These are phyloP conservation scores for Trichoderma lentiforme DNA, from an alignment of 2,329 filamentous ascomycete genomes.

Conservation along the genomic window DNA sequence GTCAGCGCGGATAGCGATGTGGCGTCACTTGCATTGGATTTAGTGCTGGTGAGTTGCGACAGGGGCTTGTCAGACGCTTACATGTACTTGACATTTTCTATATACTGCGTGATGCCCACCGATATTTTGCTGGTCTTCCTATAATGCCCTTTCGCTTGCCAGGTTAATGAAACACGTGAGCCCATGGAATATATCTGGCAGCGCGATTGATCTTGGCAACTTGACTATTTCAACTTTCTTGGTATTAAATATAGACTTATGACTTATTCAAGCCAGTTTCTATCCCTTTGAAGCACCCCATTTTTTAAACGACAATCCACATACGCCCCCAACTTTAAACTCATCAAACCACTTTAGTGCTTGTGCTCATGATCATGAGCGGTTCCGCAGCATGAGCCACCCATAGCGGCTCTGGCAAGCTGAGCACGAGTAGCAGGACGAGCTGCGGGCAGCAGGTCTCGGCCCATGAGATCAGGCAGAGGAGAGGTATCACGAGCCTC, in stretches of 20 bases:
- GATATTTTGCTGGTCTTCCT: background rate
- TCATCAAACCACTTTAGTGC: conserved; percentile 7
- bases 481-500: background rate
- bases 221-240: background rate
- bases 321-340: background rate
- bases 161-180: too few species aligned
- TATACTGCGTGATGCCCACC: background rate
- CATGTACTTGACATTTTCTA: background rate
- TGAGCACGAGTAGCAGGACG: conserved; percentile 28
- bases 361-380: conserved; percentile 14
- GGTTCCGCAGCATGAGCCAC: conserved; percentile 22
- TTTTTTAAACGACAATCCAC: background rate
- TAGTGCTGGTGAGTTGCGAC: background rate
- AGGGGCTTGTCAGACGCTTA: background rate
- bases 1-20: background rate
- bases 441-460: conserved; percentile 26
- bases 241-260: background rate
- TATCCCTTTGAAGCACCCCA: background rate
- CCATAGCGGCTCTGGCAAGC: conserved; percentile 27
- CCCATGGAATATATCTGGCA: background rate
- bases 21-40: background rate
- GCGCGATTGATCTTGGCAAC: background rate
- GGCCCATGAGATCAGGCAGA: conserved; percentile 24
- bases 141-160: background rate
- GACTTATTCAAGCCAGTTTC: background rate